Evolutionary conservation across 2,329 filamentous ascomycete species (phyloP), one percentile per base, ranked within the genome.

Genomic region (Paramyrothecium roridum): DNA sequence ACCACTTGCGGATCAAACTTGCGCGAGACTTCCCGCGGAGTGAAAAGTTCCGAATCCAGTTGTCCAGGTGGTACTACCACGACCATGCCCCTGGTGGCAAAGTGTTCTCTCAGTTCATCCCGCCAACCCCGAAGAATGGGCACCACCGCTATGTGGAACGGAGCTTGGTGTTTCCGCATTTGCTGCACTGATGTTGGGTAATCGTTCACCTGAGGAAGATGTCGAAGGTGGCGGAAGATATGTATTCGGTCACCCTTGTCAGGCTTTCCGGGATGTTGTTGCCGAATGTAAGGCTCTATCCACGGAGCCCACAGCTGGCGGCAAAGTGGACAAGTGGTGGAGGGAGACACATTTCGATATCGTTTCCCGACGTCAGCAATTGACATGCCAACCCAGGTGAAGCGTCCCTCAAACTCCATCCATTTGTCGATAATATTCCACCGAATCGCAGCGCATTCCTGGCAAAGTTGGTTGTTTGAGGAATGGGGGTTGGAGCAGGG

Each of bases 91-190:
- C n/a, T 51, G 17, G 26, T 37, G 26, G 49, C 49, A 40, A 51
- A 21, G 30, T 51, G 49, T 22, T 19, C 33, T 22, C 19, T 21
- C 16, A 51, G 13, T 8, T 21, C 19, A 7, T 30, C 12, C 2
- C 33, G 26, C 49, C 49, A 51, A 8, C 49, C 49, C 6, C n/a
- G 30, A 17, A 51, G 30, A 10, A 37, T 51, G 1, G 49, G 49
- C 16, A 51, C 49, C 17, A 51, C 49, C 3, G 49, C 49, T 7
- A 51, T 51, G 21, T 51, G 49, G 49, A 51, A 51, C 10, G 49
- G 49, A 6, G 49, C 21, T 17, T 20, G 20, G 19, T 51, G 26
- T 20, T 13, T 40, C 8, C 30, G 26, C 49, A 51, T 19, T 7
- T 34, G 23, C 23, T 51, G n/a, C 49, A 20, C 22, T 10, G 49